Conservation (phyloP, 83 land plant genomes). For the Picea engelmannii region DNA sequence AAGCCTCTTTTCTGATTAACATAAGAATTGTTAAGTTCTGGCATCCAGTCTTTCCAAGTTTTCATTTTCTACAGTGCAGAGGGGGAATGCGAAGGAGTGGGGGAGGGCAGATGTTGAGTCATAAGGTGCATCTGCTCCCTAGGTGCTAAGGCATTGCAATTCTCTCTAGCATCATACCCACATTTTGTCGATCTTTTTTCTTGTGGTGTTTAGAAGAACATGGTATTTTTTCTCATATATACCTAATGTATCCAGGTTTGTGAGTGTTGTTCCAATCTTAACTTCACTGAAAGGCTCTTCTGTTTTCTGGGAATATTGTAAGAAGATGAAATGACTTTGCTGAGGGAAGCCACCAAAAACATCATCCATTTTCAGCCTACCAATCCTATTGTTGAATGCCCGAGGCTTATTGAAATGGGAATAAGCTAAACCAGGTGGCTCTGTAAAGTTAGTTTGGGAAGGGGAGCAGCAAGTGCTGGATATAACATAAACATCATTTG, state of each 20-base stretch:
- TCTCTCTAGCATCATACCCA: background rate
- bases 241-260: too few species aligned
- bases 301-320: too few species aligned
- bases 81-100: background rate
- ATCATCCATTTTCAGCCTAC: background rate
- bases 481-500: background rate
- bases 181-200: background rate
- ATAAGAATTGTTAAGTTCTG: background rate
- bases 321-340: background rate
- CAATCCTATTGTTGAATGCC: background rate
- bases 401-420: too few species aligned
- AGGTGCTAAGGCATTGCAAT: background rate
- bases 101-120: background rate
- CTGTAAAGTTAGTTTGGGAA: background rate
- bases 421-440: background rate
- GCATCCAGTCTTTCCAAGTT: too few species aligned
- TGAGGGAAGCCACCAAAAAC: background rate
- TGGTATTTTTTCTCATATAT: background rate
- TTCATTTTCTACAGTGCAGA: background rate
- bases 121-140: background rate
- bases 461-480: background rate
- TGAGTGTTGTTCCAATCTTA: constrained; percentile 5
- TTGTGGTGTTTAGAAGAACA: too few species aligned
- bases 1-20: background rate
- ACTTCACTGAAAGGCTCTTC: background rate